A percentile compares a stretch with the other conserved stretches of the same genome.
Evolutionary conservation across 768 basidiomycete genomes (phyloP).

Genomic region (Tephrocybe sp.): DNA sequence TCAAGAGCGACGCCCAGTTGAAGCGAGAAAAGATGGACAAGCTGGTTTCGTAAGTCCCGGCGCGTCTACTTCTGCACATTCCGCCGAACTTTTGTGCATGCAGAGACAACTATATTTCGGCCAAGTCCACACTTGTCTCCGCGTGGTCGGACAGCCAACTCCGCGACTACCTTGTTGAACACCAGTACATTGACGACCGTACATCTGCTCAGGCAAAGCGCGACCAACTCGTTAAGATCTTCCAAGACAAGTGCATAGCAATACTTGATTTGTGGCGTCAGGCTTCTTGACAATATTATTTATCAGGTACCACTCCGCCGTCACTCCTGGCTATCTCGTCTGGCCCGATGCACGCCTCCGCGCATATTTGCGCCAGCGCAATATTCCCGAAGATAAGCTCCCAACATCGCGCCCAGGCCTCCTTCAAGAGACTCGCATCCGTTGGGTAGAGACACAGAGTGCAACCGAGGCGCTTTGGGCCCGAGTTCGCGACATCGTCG

Average conservation of each 20-base stretch:
- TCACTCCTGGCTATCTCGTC: conserved; percentile 66
- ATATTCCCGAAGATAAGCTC: conserved; percentile 67
- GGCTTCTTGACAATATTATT: conserved; percentile 15
- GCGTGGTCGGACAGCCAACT: conserved; percentile 79
- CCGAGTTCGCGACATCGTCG: conserved; percentile 65
- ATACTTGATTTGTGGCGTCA: background rate
- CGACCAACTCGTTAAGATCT: conserved; percentile 73
- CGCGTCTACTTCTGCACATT: background rate
- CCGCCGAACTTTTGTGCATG: background rate
- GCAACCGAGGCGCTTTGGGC: conserved; percentile 57
- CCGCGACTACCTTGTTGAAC: conserved; percentile 70
- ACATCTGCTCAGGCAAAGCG: conserved; percentile 63
- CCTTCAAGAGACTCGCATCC: conserved; percentile 76
- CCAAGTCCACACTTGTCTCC: conserved; percentile 57
- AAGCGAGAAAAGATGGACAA: conserved; percentile 77
- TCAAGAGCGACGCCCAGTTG: conserved; percentile 71
- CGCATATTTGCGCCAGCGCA: conserved; percentile 81
- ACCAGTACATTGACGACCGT: conserved; percentile 54
- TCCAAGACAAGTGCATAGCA: conserved; percentile 63
- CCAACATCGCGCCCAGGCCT: conserved; percentile 72
- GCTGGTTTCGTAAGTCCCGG: conserved; percentile 61
- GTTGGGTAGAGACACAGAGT: conserved; percentile 68
- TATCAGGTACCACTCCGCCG: conserved; percentile 44
- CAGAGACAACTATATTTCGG: conserved; percentile 70
- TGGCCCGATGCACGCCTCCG: conserved; percentile 96